These are phyloP conservation scores for Coemansia sp. DNA, from an alignment of 192 early-diverging fungal genomes.

Conservation along the genomic window DNA sequence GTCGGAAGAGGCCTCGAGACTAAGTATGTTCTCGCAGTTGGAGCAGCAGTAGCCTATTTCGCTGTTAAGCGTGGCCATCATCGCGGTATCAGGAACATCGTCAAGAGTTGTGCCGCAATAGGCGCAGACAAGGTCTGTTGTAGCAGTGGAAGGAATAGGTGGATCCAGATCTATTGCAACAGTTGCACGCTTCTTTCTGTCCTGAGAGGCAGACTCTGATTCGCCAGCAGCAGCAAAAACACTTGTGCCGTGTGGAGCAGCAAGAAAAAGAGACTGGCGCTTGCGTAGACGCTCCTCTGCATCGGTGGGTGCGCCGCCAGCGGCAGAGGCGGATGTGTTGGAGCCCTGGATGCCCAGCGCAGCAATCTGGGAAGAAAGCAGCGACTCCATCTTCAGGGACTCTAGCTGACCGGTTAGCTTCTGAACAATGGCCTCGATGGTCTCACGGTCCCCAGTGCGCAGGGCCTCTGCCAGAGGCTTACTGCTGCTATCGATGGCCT, in stretches of 20 bases:
- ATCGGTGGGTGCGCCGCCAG: neutral
- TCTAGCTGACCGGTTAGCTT: slow-evolving; percentile 50
- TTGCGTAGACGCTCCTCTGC: slow-evolving; percentile 23
- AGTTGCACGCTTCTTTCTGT: slow-evolving; percentile 40
- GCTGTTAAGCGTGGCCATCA: slow-evolving; percentile 38
- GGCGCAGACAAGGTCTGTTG: slow-evolving; percentile 27
- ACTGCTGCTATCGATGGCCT: slow-evolving; percentile 8
- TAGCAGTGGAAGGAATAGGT: neutral
- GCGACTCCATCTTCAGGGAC: slow-evolving; percentile 41
- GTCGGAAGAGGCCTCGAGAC: slow-evolving; percentile 2
- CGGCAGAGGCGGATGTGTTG: neutral
- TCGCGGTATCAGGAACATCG: slow-evolving; percentile 21
- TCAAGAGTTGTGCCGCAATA: slow-evolving; percentile 47
- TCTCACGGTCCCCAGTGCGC: slow-evolving; percentile 49
- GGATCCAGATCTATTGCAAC: slow-evolving; percentile 30
- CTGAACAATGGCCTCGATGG: slow-evolving; percentile 47
- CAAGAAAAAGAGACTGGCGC: slow-evolving; percentile 29
- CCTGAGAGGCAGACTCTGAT: slow-evolving; percentile 2
- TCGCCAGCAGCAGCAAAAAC: slow-evolving; percentile 3
- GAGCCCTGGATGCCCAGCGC: slow-evolving; percentile 13
- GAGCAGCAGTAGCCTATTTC: slow-evolving; percentile 55
- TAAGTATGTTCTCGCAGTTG: slow-evolving; percentile 49
- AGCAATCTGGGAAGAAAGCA: slow-evolving; percentile 22
- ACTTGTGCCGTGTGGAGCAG: slow-evolving; percentile 11
- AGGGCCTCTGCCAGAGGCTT: slow-evolving; percentile 49